These are phyloP conservation scores for Ogataea kodamae DNA, from an alignment of 805 yeast species.

Conservation along the genomic window DNA sequence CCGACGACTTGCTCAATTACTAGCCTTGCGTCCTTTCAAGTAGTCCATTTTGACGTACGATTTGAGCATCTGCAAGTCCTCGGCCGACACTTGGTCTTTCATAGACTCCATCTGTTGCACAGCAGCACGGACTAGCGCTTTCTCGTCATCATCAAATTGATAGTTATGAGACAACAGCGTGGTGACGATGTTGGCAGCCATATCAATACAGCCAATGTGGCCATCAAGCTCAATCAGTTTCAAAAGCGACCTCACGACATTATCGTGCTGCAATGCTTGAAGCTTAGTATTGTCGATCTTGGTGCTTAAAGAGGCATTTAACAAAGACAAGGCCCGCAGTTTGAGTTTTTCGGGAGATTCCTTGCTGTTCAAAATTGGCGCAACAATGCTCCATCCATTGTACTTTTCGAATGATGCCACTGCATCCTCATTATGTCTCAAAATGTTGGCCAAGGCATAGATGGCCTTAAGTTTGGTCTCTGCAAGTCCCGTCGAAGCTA, in stretches of 20 bases:
- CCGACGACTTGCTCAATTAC: constrained; percentile 36
- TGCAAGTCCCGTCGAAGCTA: constrained; percentile 33
- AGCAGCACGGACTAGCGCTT: constrained; percentile 33
- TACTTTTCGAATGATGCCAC: constrained; percentile 50
- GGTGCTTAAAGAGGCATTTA: constrained; percentile 52
- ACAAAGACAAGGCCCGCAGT: constrained; percentile 49
- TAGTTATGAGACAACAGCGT: constrained; percentile 44
- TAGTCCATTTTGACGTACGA: constrained; percentile 37
- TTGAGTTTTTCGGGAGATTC: constrained; percentile 37
- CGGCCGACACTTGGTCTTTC: constrained; percentile 49
- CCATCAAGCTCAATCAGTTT: constrained; percentile 32
- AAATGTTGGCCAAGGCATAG: constrained; percentile 70
- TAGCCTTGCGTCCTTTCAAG: constrained; percentile 25
- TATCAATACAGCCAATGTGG: constrained; percentile 53
- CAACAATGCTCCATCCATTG: constrained; percentile 62
- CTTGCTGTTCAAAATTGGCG: constrained; percentile 21
- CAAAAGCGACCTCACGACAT: constrained; percentile 35
- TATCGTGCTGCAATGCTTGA: constrained; percentile 36
- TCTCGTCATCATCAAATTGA: constrained; percentile 44
- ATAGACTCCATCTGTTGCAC: constrained; percentile 39
- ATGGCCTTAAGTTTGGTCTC: constrained; percentile 58
- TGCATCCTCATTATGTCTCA: constrained; percentile 64
- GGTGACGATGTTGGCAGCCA: constrained; percentile 47
- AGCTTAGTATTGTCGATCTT: constrained; percentile 41
- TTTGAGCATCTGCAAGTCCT: constrained; percentile 50